A percentile compares a stretch with the other conserved stretches of the same genome.
These are phyloP conservation scores for Bisporella sp. DNA, from an alignment of 2,329 filamentous ascomycete species.

Conservation along the genomic window DNA sequence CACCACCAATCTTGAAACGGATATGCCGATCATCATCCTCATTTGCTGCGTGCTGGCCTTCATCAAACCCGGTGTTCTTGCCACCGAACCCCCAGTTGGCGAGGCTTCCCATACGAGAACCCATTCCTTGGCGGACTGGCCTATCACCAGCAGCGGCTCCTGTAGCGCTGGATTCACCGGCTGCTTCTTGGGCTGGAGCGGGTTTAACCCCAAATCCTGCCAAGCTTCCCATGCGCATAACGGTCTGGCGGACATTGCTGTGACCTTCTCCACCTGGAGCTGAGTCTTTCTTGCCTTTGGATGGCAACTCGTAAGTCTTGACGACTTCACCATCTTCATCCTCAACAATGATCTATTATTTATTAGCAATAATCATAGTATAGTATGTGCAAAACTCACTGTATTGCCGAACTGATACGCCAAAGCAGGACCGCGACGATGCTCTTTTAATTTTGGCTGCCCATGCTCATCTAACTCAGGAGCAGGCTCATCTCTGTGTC, in stretches of 20 bases:
- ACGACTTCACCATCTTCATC: slow-evolving; percentile 82
- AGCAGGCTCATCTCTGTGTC: slow-evolving; percentile 32
- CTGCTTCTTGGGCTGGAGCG: slow-evolving; percentile 1
- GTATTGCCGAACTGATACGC: slow-evolving; percentile 83
- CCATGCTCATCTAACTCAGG: slow-evolving; percentile 28
- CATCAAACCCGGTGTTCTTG: slow-evolving; percentile 11
- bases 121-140: slow-evolving; percentile 18
- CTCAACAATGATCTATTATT: slow-evolving; percentile 68
- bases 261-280: slow-evolving; percentile 5
- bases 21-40: slow-evolving; percentile 63
- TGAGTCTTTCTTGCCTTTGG: slow-evolving; percentile 20
- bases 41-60: slow-evolving; percentile 26
- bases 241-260: slow-evolving; percentile 16
- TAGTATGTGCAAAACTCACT: slow-evolving; percentile 33
- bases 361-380: slow-evolving; percentile 9
- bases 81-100: slow-evolving; percentile 23
- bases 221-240: slow-evolving; percentile 22
- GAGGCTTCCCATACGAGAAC: slow-evolving; percentile 20
- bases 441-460: slow-evolving; percentile 25
- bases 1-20: slow-evolving; percentile 68
- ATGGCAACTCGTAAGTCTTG: slow-evolving; percentile 72
- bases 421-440: slow-evolving; percentile 62
- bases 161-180: slow-evolving; percentile 2
- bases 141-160: not conserved
- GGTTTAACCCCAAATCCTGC: slow-evolving; percentile 14